These are phyloP conservation scores for Carnegiea gigantea DNA, from an alignment of 179 eudicot genomes.

Conservation along the genomic window DNA sequence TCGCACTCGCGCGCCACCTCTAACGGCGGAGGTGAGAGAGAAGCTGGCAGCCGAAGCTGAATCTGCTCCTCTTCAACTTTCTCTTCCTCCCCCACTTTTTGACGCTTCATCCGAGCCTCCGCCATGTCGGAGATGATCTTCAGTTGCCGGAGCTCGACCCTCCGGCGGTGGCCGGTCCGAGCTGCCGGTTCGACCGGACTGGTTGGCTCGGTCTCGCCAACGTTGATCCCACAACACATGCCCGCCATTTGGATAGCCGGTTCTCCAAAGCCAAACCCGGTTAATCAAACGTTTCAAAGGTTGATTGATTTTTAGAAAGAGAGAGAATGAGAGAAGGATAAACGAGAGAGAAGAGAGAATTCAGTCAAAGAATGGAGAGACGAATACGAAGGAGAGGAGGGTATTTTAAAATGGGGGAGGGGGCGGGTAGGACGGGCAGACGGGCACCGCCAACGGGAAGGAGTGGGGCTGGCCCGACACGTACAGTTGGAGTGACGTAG, in stretches of 20 bases:
- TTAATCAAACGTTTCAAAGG: neutral
- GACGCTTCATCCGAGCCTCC: slow-evolving; percentile 32
- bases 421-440: slow-evolving; percentile 21
- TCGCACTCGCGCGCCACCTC: slow-evolving; percentile 27
- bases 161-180: slow-evolving; percentile 38
- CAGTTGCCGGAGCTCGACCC: slow-evolving; percentile 49
- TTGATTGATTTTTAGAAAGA: too few species aligned
- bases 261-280: slow-evolving; percentile 3
- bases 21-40: neutral
- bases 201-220: slow-evolving; percentile 32
- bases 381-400: neutral
- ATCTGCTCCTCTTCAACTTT: neutral
- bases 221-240: slow-evolving; percentile 46
- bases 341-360: too few species aligned
- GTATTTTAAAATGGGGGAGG: neutral
- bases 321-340: neutral
- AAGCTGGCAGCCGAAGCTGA: neutral
- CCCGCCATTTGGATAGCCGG: slow-evolving; percentile 36
- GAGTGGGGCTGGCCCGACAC: slow-evolving; percentile 16
- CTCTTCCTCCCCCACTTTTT: slow-evolving; percentile 13
- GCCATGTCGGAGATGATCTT: slow-evolving; percentile 33
- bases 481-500: slow-evolving; percentile 44
- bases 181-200: slow-evolving; percentile 38
- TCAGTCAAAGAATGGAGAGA: slow-evolving; percentile 3
- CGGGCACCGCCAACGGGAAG: slow-evolving; percentile 29